Percentiles rank a stretch among this genome's conserved stretches.
phyloP scores from a whole-genome alignment of 805 yeast genomes.

The Wickerhamomyces ciferrii region DNA sequence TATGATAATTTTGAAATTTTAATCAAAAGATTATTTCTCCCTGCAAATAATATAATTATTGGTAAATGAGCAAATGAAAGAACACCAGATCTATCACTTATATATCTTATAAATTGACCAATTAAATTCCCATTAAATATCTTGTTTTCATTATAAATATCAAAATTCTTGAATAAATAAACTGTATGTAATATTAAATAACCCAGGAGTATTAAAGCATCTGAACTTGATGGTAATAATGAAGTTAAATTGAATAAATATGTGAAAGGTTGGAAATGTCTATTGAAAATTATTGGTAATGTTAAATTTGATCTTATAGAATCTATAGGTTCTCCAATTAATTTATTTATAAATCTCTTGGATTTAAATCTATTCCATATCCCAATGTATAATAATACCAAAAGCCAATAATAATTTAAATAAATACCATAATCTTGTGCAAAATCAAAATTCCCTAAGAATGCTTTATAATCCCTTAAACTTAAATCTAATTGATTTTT shows the following conservation, averaged over 20 bases:
- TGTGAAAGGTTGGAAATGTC: conserved; percentile 16
- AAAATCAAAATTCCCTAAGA: conserved; percentile 18
- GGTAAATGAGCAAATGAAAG: conserved; percentile 42
- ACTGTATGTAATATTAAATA: conserved; percentile 20
- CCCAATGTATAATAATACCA: conserved; percentile 11
- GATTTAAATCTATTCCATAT: conserved; percentile 13
- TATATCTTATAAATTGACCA: conserved; percentile 6
- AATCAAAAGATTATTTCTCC: conserved; percentile 66
- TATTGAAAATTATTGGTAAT: conserved; percentile 13
- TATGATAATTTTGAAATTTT: conserved; percentile 58
- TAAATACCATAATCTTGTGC: conserved; percentile 16
- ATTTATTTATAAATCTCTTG: conserved; percentile 9
- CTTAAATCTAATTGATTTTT: conserved; percentile 4
- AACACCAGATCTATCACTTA: conserved; percentile 19
- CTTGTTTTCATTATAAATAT: conserved; percentile 11
- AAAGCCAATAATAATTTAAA: conserved; percentile 18
- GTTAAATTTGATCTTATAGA: conserved; percentile 11
- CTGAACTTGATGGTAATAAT: conserved; percentile 17
- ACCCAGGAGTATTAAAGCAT: conserved; percentile 25
- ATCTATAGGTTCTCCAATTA: conserved; percentile 10
- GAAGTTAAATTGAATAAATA: conserved; percentile 7
- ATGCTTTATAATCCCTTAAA: conserved; percentile 19
- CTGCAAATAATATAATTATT: conserved; percentile 54
- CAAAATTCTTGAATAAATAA: conserved; percentile 6
- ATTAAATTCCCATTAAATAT: conserved; percentile 12